Base-by-base conservation (phyloP, 768 basidiomycete genomes). In the Suillus brevipes region DNA sequence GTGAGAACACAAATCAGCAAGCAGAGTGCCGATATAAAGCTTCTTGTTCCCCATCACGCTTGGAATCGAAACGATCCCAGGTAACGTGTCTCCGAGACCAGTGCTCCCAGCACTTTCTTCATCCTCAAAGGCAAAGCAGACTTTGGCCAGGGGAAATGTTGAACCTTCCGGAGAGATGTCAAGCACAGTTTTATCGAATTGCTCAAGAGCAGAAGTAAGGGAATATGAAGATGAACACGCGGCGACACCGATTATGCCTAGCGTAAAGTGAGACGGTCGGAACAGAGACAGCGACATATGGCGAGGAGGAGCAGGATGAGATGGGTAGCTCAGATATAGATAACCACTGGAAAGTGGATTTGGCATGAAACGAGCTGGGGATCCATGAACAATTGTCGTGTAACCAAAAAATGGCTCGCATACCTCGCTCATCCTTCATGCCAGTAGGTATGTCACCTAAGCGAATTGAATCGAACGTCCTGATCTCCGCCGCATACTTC, bases 171-270 rank as follows among this genome's bases (percentile, higher is more conserved):
- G 87, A 70, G 91, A 94, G 25, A 90, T 78, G 62, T 92, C 86
- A 14, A 81, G 79, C 20, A 96, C 68, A 0, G 84, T 74, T 6
- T 83, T 82, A 68, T 89, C 85, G 72, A 95, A 94, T 67, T 93
- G 85, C 36, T 84, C 79, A 66, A 84, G 81, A 69, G 88, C 82
- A 18, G 84, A 78, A 6, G 83, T 74, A 31, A 87, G 73, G 5
- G 86, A 77, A 63, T 87, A 83, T 36, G 80, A 78, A 66, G 84
- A 81, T 13, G 87, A 84, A 70, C 85, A 90, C 37, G 88, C 84
- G 31, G 94, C 88, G 38, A 99, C 83, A 12, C 96, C 97, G 70
- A 99, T 88, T 61, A 97, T 88, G 25, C 91, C 94, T 20, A 98
- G 79, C 3, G 95, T 89, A 66, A 95, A 94, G 67, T 90, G 87